Conservation (phyloP, 257 asterid species). For the Penstemon newberryi region DNA sequence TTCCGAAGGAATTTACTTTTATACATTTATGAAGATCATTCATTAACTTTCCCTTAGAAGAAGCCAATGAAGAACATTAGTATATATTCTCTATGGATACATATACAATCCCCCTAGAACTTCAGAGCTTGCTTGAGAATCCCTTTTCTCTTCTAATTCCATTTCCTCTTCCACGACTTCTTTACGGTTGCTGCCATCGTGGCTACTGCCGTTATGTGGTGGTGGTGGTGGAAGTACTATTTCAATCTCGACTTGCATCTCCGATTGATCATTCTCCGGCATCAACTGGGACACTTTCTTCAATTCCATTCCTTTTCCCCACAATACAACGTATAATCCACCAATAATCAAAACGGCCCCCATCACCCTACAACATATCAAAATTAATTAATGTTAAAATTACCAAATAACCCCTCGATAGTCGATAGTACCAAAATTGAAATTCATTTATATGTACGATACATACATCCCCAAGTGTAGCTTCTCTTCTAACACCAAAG, state of each 20-base stretch:
- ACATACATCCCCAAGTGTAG: constrained; percentile 55
- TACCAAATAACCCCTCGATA: too few species aligned
- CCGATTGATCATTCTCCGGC: constrained; percentile 30
- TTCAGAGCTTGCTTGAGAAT: constrained; percentile 29
- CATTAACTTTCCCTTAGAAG: too few species aligned
- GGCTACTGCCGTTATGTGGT: constrained; percentile 12
- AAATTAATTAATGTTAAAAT: neutral
- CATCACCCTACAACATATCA: constrained; percentile 36
- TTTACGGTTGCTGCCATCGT: constrained; percentile 2
- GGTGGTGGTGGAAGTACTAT: neutral
- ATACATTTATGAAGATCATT: too few species aligned
- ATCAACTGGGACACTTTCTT: constrained; percentile 35
- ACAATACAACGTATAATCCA: constrained; percentile 52
- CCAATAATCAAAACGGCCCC: constrained; percentile 48
- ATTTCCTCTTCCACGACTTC: constrained; percentile 10
- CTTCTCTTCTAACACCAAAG: constrained; percentile 53
- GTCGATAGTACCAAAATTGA: too few species aligned
- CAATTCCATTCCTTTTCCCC: constrained; percentile 52
- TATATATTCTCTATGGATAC: constrained; percentile 5
- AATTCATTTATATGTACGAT: neutral
- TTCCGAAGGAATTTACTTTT: too few species aligned
- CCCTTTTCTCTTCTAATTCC: constrained; percentile 24
- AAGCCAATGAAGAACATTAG: too few species aligned
- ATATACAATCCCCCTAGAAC: constrained; percentile 31
- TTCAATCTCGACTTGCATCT: constrained; percentile 8